Base-by-base conservation (phyloP, 495 filamentous ascomycete genomes). In the Aspergillus kassunensis region DNA sequence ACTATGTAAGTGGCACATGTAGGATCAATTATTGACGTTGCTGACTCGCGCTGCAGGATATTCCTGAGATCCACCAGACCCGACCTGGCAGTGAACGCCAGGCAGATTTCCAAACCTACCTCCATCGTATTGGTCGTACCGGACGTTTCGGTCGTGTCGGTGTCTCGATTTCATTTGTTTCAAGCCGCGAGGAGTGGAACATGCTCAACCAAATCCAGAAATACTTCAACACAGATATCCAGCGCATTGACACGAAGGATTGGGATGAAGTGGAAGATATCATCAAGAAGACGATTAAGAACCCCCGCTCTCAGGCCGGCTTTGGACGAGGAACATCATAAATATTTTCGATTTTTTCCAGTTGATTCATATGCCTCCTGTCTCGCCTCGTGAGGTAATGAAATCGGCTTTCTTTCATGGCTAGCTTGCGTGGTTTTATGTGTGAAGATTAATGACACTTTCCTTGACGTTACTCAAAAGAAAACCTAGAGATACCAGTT, bases 121-220 rank as follows among this genome's bases (percentile, higher is more conserved):
- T 99, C 34, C 93, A 99, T 79, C 88, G 93, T 68, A 97, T 97
- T 64, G 93, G 93, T 51, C 89, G 93, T 64, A 97, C 95, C 1
- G 95, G 95, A 46, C 89, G 95, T 36, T 99, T 97, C 63, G 95
- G 95, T 23, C 90, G 92, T 64, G 89, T 96, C n/a, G 95, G 95
- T 58, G 91, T 97, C 53, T 87, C 87, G 31, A 91, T 99, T 60
- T 88, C 83, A 53, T 95, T 99, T 57, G 88, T 99, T 24, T 83
- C 86, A 34, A 89, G 91, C 71, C 78, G 78, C 49, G 78, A 79
- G 50, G 90, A 86, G 62, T 96, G 81, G 80, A 55, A 76, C 7
- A 85, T 88, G 64, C 78, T 97, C 16, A 79, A 81, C 39, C 67
- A 83, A 27, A 99, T 99, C 60, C 82, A 85, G 49, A 63, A 80